Base-by-base conservation (phyloP, 768 basidiomycete genomes). In the Terana coerulea region DNA sequence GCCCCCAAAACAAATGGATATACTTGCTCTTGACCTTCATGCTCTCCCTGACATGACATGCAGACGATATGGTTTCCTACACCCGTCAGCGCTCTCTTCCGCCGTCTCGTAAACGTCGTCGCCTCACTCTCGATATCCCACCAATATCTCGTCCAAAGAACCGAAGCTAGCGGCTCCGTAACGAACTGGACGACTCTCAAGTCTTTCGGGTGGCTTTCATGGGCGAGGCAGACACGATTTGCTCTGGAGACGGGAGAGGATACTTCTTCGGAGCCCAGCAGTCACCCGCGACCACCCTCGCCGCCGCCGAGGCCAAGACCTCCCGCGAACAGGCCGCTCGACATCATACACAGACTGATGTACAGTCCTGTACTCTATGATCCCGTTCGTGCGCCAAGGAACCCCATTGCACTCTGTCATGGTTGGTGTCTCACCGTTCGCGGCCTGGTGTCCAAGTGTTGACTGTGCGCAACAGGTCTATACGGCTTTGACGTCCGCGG, bases 401-500 rank as follows among this genome's bases (percentile, higher is more conserved):
- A 91, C 66, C 92, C 93, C 1, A 85, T 99, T 51, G 92, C 95
- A 3, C 77, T 98, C n/a, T 97, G 92, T 64, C 95, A 99, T 70
- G 95, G 95, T 92, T 61, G 59, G 79, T 66, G 44, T 46, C 29
- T 35, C 43, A 15, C 5, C 5, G 26, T 45, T 30, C 5, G 26
- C 24, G 10, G 43, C 43, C 31, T n/a, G 8, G 14, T 5, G 28
- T 5, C 31, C 43, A 17, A 29, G 14, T 19, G 29, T 28, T n/a
- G 6, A 6, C 15, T n/a, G 6, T 37, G 35, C n/a, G n/a, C n/a
- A n/a, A n/a, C 61, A 91, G 93, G 95, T 17, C 73, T 98, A 1
- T 98, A 99, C 61, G 95, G 95, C 5, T 99, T 97, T 64, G 94
- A 95, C 61, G 86, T 91, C 0, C 81, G 87, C 28, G 93, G 93